Base-by-base conservation (phyloP, 441 rosid species). In the Omphalea diandra region DNA sequence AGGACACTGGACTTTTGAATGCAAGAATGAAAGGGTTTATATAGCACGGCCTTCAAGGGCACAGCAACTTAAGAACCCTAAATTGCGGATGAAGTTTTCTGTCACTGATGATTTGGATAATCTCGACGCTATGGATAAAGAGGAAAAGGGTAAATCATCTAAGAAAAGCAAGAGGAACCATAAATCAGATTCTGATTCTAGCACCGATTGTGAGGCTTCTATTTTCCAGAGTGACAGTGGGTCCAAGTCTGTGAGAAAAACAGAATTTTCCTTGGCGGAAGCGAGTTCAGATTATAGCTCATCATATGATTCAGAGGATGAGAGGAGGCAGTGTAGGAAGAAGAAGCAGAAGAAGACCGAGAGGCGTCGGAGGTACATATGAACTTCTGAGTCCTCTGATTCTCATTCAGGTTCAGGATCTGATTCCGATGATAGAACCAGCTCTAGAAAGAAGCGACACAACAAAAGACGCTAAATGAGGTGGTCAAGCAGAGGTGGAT, bases 1-100 rank as follows among this genome's bases (percentile, higher is more conserved):
- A 0, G 98, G 98, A 4, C 98, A 94, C 55, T 94, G 99, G 98
- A 94, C 99, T 7, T 92, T 83, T 3, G 93, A 92, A 80, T 92
- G 99, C 78, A 94, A 89, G 82, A 94, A 94, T 32, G 99, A 94
- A 59, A 74, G 98, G 69, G 98, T 94, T 70, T 94, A 94, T 76
- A 85, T 92, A 71, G 86, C 97, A 1, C 82, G 98, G 0, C 98
- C 98, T 0, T 94, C 99, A 0, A 81, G 99, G 67, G 90, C 98
- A 6, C 98, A 94, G 81, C 91, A 92, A 75, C 96, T 94, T 53
- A 92, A 90, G 84, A 94, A 90, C 64, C 97, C 94, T 26, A 92
- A 89, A 46, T 72, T 90, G 81, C 82, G 86, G 77, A 84, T 77
- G 88, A 86, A 86, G 82, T 74, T 80, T 12, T 79, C 88, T 4